phyloP scores from a whole-genome alignment of 192 early-diverging fungal genomes.

The Coemansia sp. region DNA sequence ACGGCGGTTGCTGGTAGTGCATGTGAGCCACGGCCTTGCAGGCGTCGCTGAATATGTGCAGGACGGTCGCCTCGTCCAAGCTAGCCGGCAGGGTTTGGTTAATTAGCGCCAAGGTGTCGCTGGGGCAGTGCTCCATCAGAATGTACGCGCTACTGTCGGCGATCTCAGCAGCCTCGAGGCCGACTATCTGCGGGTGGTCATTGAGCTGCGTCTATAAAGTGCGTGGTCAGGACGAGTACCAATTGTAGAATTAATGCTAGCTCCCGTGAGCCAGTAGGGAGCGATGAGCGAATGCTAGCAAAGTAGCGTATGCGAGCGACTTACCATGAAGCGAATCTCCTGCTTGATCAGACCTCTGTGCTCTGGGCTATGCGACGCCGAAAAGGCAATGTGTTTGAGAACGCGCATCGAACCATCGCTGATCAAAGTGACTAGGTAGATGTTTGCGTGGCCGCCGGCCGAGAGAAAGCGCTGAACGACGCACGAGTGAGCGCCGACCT shows the following conservation, averaged over 20 bases:
- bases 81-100: conserved; percentile 75
- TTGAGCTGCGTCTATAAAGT: conserved; percentile 61
- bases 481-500: conserved; percentile 41
- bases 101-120: conserved; percentile 75
- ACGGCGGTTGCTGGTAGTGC: conserved; percentile 81
- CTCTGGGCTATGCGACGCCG: conserved; percentile 61
- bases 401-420: conserved; percentile 64
- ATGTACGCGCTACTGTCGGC: conserved; percentile 74
- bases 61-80: conserved; percentile 82
- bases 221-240: not conserved
- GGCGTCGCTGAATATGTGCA: conserved; percentile 87
- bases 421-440: conserved; percentile 75
- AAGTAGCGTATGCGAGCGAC: not conserved
- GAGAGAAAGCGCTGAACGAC: conserved; percentile 48
- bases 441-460: conserved; percentile 83
- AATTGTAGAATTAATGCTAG: not conserved
- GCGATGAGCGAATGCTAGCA: too few species aligned
- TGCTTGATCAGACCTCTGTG: conserved; percentile 64
- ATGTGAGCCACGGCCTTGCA: conserved; percentile 89
- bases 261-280: too few species aligned
- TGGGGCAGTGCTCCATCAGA: conserved; percentile 92
- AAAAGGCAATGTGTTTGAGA: conserved; percentile 70
- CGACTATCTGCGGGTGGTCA: conserved; percentile 82
- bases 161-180: conserved; percentile 74
- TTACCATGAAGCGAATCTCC: conserved; percentile 78